Conservation (phyloP, 768 basidiomycete genomes). For the Austroboletus eburneus region DNA sequence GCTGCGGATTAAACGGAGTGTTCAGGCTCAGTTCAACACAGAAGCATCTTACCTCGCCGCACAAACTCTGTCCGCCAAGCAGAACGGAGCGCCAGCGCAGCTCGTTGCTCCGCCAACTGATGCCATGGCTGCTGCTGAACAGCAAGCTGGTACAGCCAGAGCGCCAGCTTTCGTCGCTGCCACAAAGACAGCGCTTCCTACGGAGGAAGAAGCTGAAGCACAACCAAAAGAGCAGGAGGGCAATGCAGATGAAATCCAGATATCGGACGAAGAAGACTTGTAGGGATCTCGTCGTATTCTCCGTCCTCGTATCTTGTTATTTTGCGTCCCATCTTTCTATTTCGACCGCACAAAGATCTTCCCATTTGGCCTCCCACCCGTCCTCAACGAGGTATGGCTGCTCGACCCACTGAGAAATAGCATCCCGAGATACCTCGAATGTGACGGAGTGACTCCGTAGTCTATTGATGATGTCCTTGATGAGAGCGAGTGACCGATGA, state of each 20-base stretch:
- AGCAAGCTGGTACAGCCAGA: slow-evolving; percentile 50
- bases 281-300: slow-evolving; percentile 28
- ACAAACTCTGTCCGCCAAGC: slow-evolving; percentile 72
- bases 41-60: slow-evolving; percentile 92
- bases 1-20: slow-evolving; percentile 94
- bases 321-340: slow-evolving; percentile 62
- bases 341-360: slow-evolving; percentile 73
- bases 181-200: slow-evolving; percentile 45
- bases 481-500: slow-evolving; percentile 58
- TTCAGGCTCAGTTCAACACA: slow-evolving; percentile 98
- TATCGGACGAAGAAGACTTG: slow-evolving; percentile 78
- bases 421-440: slow-evolving; percentile 65
- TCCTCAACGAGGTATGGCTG: slow-evolving; percentile 64
- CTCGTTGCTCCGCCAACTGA: slow-evolving; percentile 48
- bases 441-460: slow-evolving; percentile 63
- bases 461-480: slow-evolving; percentile 50
- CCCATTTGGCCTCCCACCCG: slow-evolving; percentile 72
- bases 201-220: slow-evolving; percentile 37
- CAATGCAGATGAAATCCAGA: slow-evolving; percentile 85
- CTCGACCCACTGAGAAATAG: slow-evolving; percentile 62
- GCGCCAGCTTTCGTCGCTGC: slow-evolving; percentile 80
- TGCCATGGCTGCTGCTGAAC: slow-evolving; percentile 86
- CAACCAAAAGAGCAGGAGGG: slow-evolving; percentile 25
- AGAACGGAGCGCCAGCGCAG: slow-evolving; percentile 47
- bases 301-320: slow-evolving; percentile 19